These are phyloP conservation scores for Teratosphaeriaceae sp. DNA, from an alignment of 2,329 filamentous ascomycete species.

Conservation along the genomic window DNA sequence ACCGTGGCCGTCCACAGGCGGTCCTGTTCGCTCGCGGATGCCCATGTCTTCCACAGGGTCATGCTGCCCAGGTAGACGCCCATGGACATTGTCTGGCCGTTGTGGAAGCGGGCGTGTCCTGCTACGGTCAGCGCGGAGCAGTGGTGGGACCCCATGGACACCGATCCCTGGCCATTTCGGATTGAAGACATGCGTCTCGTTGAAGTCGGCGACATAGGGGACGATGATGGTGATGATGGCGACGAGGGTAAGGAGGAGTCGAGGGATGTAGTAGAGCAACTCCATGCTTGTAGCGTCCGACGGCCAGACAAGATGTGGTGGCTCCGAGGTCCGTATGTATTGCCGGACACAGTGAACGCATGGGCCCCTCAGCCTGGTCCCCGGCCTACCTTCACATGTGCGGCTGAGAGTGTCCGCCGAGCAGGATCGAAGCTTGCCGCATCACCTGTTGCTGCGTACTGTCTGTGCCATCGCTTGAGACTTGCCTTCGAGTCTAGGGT, in stretches of 20 bases:
- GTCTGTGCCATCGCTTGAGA: too few species aligned
- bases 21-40: neutral
- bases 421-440: too few species aligned
- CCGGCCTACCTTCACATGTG: too few species aligned
- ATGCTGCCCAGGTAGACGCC: neutral
- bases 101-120: slow-evolving; percentile 5
- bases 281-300: neutral
- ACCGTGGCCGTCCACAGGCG: neutral
- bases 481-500: too few species aligned
- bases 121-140: neutral
- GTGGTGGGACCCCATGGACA: neutral
- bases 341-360: too few species aligned
- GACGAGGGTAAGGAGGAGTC: neutral
- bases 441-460: too few species aligned
- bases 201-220: slow-evolving; percentile 2
- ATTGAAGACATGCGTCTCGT: slow-evolving; percentile 1
- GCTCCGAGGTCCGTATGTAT: too few species aligned
- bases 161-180: neutral
- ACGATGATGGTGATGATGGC: neutral
- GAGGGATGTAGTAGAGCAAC: slow-evolving; percentile 1
- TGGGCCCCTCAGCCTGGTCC: too few species aligned
- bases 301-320: too few species aligned
- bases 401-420: too few species aligned
- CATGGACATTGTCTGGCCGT: slow-evolving; percentile 5
- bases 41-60: slow-evolving; percentile 2